These are phyloP conservation scores for Ceratocystis variospora DNA, from an alignment of 2,329 filamentous ascomycete species.

Conservation along the genomic window DNA sequence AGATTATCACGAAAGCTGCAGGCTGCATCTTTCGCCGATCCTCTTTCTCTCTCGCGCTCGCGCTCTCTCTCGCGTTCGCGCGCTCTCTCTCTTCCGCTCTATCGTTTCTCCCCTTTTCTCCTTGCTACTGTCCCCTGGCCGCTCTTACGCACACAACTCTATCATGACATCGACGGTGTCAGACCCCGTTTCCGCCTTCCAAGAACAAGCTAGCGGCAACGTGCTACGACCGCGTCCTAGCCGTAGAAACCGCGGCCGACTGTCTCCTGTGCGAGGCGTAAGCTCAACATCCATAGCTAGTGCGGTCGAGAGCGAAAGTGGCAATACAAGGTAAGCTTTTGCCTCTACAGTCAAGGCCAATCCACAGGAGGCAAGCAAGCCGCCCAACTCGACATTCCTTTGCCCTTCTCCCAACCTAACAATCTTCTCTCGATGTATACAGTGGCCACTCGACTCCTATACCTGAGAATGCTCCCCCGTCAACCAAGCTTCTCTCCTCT, in stretches of 20 bases:
- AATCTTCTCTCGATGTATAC: not conserved
- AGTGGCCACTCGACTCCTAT: conserved; percentile 76
- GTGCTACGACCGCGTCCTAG: conserved; percentile 10
- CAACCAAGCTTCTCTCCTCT: conserved; percentile 69
- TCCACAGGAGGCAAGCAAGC: too few relatives aligned
- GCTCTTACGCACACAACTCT: not conserved
- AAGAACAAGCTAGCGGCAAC: conserved; percentile 7
- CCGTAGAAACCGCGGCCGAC: not conserved
- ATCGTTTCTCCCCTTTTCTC: not conserved
- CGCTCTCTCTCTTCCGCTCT: conserved; percentile 1
- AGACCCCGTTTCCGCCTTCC: not conserved
- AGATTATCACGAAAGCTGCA: not conserved
- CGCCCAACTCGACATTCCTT: not conserved
- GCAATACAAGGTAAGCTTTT: conserved; percentile 11
- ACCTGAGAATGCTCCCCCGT: conserved; percentile 83
- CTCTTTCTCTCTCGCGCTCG: not conserved
- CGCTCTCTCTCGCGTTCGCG: too few relatives aligned
- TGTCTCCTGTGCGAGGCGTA: conserved; percentile 10
- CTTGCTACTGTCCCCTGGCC: not conserved
- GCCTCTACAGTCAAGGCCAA: too few relatives aligned
- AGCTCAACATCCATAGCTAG: conserved; percentile 8
- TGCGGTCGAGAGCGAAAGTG: conserved; percentile 12
- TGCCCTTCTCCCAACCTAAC: not conserved
- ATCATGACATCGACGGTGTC: conserved; percentile 15
- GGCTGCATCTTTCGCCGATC: not conserved